phyloP scores from a whole-genome alignment of 257 asterid genomes.

The Fraxinus americana region DNA sequence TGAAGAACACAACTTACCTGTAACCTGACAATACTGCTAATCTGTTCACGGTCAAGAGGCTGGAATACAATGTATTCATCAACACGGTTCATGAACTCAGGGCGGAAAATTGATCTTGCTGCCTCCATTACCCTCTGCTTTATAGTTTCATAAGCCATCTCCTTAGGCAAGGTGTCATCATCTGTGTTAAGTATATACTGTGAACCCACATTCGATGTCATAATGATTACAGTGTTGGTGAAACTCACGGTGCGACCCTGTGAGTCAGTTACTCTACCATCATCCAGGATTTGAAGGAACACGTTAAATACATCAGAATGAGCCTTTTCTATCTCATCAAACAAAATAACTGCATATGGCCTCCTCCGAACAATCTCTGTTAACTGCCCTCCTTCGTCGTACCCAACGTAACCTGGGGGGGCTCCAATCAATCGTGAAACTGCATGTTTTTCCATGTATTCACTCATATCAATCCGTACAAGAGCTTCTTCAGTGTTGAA shows the following conservation, averaged over 20 bases:
- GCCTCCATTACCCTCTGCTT: constrained; percentile 79
- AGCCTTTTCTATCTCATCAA: constrained; percentile 95
- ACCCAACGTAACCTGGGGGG: constrained; percentile 95
- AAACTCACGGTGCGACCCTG: constrained; percentile 96
- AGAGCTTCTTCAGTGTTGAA: constrained; percentile 95
- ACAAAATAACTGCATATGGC: constrained; percentile 85
- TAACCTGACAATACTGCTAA: constrained; percentile 61
- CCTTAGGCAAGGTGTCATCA: constrained; percentile 55
- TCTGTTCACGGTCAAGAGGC: constrained; percentile 85
- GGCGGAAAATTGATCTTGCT: constrained; percentile 82
- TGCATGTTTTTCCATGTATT: constrained; percentile 97
- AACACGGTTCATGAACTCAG: constrained; percentile 94
- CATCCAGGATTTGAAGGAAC: constrained; percentile 90
- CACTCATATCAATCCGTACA: constrained; percentile 95
- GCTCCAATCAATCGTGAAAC: constrained; percentile 94
- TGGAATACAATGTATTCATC: constrained; percentile 96
- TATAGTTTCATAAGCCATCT: constrained; percentile 68
- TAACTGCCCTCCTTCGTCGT: constrained; percentile 93
- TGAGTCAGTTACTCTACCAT: constrained; percentile 93
- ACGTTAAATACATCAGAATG: constrained; percentile 88
- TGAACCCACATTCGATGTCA: constrained; percentile 96
- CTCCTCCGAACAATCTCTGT: constrained; percentile 86
- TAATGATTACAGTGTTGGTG: constrained; percentile 79
- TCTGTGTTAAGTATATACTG: constrained; percentile 75
- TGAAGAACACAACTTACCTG: constrained; percentile 55